Conservation (phyloP, 768 basidiomycete species). For the Suillus decipiens region DNA sequence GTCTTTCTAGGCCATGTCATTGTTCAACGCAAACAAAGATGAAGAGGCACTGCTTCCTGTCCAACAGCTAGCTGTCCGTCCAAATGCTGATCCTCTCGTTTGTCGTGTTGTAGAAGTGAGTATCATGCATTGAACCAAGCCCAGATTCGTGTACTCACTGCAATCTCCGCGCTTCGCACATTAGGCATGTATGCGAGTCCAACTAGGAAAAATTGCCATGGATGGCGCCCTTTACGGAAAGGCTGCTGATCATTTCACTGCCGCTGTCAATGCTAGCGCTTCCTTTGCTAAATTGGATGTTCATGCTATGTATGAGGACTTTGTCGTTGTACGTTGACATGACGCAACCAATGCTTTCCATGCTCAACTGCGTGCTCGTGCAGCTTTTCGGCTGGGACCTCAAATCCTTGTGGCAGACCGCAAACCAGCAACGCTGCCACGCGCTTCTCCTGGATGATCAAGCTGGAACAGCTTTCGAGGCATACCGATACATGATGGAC, state of each 20-base stretch:
- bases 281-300: background rate
- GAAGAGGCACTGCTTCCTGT: background rate
- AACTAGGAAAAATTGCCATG: background rate
- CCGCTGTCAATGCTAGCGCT: background rate
- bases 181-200: background rate
- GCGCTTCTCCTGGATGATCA: background rate
- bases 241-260: background rate
- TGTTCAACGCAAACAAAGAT: background rate
- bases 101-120: background rate
- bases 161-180: background rate
- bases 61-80: background rate
- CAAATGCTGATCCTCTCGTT: background rate
- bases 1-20: background rate
- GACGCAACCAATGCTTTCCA: background rate
- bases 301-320: background rate
- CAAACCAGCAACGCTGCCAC: background rate
- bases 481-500: conserved; percentile 1
- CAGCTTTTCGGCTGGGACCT: conserved; percentile 3
- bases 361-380: background rate
- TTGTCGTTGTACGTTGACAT: background rate
- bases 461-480: background rate
- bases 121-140: background rate
- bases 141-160: background rate
- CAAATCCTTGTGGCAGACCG: background rate
- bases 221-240: background rate